Percentiles rank a stretch among this genome's conserved stretches.
Evolutionary conservation across 2,329 filamentous ascomycete species (phyloP).

Genomic region (Penicillium polonicum): DNA sequence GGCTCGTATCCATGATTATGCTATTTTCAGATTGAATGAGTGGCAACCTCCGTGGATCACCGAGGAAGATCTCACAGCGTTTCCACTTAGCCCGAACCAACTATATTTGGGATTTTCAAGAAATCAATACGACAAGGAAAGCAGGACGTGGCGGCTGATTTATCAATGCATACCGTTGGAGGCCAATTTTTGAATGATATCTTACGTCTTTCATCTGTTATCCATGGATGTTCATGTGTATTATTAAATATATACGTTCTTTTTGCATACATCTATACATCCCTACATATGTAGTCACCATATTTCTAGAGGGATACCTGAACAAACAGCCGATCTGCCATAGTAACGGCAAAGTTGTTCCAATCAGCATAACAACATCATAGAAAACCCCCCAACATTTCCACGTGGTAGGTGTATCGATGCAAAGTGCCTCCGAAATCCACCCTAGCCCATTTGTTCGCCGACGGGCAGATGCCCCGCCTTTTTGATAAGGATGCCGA

Average conservation of each 20-base stretch:
- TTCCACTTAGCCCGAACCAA: not conserved
- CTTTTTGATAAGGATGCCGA: not conserved
- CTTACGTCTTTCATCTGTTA: not conserved
- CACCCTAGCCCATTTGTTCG: not conserved
- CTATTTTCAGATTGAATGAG: constrained; percentile 20
- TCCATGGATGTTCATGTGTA: not conserved
- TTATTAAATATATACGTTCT: too few species aligned
- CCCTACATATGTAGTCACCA: too few species aligned
- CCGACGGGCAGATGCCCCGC: not conserved
- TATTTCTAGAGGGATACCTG: too few species aligned
- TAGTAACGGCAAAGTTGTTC: too few species aligned
- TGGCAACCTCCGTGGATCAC: not conserved
- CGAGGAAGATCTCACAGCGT: not conserved
- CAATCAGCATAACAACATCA: too few species aligned
- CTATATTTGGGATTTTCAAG: not conserved
- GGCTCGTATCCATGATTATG: constrained; percentile 25
- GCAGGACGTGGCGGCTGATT: not conserved
- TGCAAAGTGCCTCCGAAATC: not conserved
- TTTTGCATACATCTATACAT: too few species aligned
- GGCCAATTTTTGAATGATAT: not conserved
- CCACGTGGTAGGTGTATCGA: too few species aligned
- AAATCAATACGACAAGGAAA: not conserved
- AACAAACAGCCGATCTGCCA: too few species aligned
- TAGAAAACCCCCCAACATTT: too few species aligned
- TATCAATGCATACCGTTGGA: not conserved